These are phyloP conservation scores for Viola odorata DNA, from an alignment of 345 rosid genomes.

Conservation along the genomic window DNA sequence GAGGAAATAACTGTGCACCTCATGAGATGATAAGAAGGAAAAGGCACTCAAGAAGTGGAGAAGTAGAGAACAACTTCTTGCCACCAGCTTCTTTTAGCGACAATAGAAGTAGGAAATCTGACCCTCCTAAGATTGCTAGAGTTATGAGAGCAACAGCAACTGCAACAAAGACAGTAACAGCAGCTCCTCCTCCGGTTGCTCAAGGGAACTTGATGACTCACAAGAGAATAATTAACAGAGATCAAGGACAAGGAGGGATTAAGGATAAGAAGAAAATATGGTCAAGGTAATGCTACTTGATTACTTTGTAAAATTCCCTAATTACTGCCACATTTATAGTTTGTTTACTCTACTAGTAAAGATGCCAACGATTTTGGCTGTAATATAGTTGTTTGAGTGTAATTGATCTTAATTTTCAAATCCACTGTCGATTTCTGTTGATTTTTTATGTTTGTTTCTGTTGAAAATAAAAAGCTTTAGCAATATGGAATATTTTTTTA, in stretches of 20 bases:
- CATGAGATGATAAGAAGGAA: conserved; percentile 45
- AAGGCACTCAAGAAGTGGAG: conserved; percentile 63
- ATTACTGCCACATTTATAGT: no score
- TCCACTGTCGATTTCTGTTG: no score
- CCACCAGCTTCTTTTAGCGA: conserved; percentile 32
- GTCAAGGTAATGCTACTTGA: conserved; percentile 38
- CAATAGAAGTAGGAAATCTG: conserved; percentile 63
- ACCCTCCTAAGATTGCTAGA: conserved; percentile 62
- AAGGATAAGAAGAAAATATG: conserved; percentile 82
- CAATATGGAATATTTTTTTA: no score
- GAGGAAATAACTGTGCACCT: conserved; percentile 30
- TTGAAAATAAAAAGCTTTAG: no score
- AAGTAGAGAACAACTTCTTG: conserved; percentile 52
- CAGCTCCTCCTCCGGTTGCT: conserved; percentile 22
- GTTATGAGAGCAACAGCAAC: conserved; percentile 46
- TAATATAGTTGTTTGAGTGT: no score
- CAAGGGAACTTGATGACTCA: conserved; percentile 26
- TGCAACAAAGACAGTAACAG: conserved; percentile 14
- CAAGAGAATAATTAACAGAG: conserved; percentile 48
- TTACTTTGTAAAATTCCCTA: no score
- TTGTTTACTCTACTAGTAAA: no score
- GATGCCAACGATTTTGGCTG: no score
- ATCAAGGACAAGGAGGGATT: conserved; percentile 32
- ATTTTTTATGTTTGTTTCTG: no score
- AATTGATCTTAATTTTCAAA: no score